Conservation (phyloP, 2,329 filamentous ascomycete genomes). For the Epichloe glyceriae region DNA sequence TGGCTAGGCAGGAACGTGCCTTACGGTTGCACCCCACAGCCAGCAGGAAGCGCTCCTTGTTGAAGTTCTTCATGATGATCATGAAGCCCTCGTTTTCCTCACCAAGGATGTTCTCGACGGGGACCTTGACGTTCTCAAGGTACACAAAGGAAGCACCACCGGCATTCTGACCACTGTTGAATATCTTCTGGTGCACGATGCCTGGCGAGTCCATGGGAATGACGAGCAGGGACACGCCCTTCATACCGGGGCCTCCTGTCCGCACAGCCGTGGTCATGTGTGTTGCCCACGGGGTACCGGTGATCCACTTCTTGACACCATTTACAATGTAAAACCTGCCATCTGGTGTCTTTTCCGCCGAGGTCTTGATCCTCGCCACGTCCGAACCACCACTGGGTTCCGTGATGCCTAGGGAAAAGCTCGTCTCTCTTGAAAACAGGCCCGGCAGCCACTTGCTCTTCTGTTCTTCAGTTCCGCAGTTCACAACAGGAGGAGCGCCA, state of each 20-base stretch:
- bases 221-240: slow-evolving; percentile 44
- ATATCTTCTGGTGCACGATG: slow-evolving; percentile 37
- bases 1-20: slow-evolving; percentile 40
- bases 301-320: slow-evolving; percentile 58
- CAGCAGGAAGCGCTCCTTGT: slow-evolving; percentile 46
- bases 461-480: slow-evolving; percentile 39
- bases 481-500: slow-evolving; percentile 50
- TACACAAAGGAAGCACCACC: slow-evolving; percentile 46
- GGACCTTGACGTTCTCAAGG: slow-evolving; percentile 42
- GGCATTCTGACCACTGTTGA: slow-evolving; percentile 54
- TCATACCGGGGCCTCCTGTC: slow-evolving; percentile 39
- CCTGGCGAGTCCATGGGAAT: slow-evolving; percentile 38
- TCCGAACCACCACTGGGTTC: slow-evolving; percentile 51
- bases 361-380: slow-evolving; percentile 50
- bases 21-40: slow-evolving; percentile 43
- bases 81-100: slow-evolving; percentile 41
- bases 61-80: slow-evolving; percentile 45
- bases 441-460: slow-evolving; percentile 43
- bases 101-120: slow-evolving; percentile 28
- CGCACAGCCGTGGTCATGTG: slow-evolving; percentile 50
- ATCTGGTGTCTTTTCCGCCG: slow-evolving; percentile 31
- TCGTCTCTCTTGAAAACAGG: slow-evolving; percentile 43
- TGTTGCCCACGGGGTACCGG: slow-evolving; percentile 45
- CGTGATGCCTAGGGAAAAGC: slow-evolving; percentile 52
- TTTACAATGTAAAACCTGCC: slow-evolving; percentile 48